Evolutionary conservation across 768 basidiomycete genomes (phyloP), one percentile per base, ranked within the genome.

Genomic region (Xerocomellus dryophilus): DNA sequence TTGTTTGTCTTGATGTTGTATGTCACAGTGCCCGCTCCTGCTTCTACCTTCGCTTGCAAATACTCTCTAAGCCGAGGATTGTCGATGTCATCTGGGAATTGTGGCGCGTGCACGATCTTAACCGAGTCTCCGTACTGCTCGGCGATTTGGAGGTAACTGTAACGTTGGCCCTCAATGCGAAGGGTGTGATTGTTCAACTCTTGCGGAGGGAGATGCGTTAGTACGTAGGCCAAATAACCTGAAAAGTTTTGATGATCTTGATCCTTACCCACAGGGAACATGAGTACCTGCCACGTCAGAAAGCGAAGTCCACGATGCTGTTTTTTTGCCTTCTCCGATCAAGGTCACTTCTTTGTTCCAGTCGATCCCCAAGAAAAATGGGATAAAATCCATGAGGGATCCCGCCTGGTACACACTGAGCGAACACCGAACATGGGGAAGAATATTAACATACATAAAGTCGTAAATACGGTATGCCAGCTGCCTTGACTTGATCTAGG

Each of bases 241-340:
- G 54, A 15, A 43, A 36, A 14, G 11, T 4, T n/a, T 20, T 17
- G 39, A 50, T n/a, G 34, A 20, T 29, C 35, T 29, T 36, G n/a
- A 43, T 47, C 8, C n/a, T 40, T 35, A 9, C 29, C 3, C 14
- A 47, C 31, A 27, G 18, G 23, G 8, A 21, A 23, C 15, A 40
- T 5, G 10, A 10, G 35, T 39, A 60, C 59, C 62, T 57, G 66
- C 29, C 32, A 61, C 60, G 14, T 70, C 69, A 11, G 14, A 23
- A 20, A 66, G 32, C 6, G 65, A 59, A n/a, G 69, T 67, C 45
- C 56, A 67, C 0, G 69, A 71, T 8, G 46, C 53, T 5, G 54
- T 43, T 39, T 49, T 51, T 36, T 65, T 46, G 8, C 63, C 67
- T 32, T 60, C 56, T 14, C 62, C 61, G 1, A 59, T 55, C 51